These are phyloP conservation scores for Sisymbrium irio DNA, from an alignment of 345 rosid genomes.

Conservation along the genomic window DNA sequence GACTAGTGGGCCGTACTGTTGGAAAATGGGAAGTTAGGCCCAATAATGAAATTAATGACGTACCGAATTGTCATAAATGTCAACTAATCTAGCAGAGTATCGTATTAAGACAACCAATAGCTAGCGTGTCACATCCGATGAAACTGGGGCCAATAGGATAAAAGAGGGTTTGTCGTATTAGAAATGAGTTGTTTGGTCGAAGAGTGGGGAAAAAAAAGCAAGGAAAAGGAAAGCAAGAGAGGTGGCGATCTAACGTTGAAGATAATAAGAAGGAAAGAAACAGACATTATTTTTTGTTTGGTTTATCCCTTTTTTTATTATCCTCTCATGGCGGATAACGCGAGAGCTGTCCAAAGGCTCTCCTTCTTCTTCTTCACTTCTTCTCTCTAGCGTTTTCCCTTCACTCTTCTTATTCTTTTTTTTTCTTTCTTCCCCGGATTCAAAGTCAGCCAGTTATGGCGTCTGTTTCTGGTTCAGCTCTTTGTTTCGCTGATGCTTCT, in stretches of 20 bases:
- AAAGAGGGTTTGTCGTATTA: not conserved
- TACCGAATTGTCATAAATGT: not conserved
- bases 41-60: not conserved
- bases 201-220: not conserved
- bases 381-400: constrained; percentile 21
- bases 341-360: constrained; percentile 24
- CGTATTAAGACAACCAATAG: not conserved
- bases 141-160: constrained; percentile 8
- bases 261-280: constrained; percentile 27
- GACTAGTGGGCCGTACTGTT: not conserved
- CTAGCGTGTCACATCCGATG: constrained; percentile 10
- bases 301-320: constrained; percentile 7
- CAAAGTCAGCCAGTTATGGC: constrained; percentile 32
- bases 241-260: constrained; percentile 40
- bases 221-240: constrained; percentile 32
- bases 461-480: constrained; percentile 37
- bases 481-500: constrained; percentile 33
- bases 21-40: not conserved
- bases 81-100: not conserved
- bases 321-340: constrained; percentile 42
- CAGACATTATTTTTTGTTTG: not conserved
- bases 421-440: constrained; percentile 5
- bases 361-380: constrained; percentile 4
- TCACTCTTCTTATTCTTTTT: not conserved
- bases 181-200: not conserved